Percentiles rank a stretch among this genome's conserved stretches.
Evolutionary conservation across 1,284 basidiomycete species (phyloP).

Genomic region (Ustilago bromivora): DNA sequence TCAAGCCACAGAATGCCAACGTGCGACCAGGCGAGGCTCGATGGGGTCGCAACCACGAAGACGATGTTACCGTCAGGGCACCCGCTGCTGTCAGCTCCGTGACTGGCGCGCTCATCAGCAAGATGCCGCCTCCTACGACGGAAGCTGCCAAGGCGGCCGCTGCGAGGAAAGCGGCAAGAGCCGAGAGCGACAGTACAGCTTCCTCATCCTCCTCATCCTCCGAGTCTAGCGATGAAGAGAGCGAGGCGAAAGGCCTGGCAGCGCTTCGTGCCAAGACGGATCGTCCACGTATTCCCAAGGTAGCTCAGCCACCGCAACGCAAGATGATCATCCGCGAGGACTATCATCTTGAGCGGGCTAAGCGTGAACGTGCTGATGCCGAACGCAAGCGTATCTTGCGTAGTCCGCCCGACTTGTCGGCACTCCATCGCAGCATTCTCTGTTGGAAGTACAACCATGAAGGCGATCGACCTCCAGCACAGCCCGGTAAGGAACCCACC

Average conservation of each 20-base stretch:
- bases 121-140: constrained; percentile 34
- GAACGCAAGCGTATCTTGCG: constrained; percentile 75
- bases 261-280: constrained; percentile 71
- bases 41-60: constrained; percentile 52
- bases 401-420: constrained; percentile 83
- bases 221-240: constrained; percentile 74
- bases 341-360: constrained; percentile 42
- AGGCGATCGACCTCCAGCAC: constrained; percentile 74
- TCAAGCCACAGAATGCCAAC: constrained; percentile 51
- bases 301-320: constrained; percentile 74
- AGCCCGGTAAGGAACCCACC: constrained; percentile 71
- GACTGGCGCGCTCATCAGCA: constrained; percentile 52
- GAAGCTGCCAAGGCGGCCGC: constrained; percentile 36
- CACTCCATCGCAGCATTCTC: constrained; percentile 83
- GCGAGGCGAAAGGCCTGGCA: constrained; percentile 72
- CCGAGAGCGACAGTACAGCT: constrained; percentile 55
- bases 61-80: constrained; percentile 53
- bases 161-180: constrained; percentile 23
- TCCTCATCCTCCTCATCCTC: constrained; percentile 64
- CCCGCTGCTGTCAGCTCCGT: constrained; percentile 60
- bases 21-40: constrained; percentile 27
- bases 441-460: constrained; percentile 85
- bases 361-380: constrained; percentile 49
- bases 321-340: constrained; percentile 80
- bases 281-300: constrained; percentile 66